Evolutionary conservation across 345 rosid species (phyloP).

Genomic region (Stellera chamaejasme): DNA sequence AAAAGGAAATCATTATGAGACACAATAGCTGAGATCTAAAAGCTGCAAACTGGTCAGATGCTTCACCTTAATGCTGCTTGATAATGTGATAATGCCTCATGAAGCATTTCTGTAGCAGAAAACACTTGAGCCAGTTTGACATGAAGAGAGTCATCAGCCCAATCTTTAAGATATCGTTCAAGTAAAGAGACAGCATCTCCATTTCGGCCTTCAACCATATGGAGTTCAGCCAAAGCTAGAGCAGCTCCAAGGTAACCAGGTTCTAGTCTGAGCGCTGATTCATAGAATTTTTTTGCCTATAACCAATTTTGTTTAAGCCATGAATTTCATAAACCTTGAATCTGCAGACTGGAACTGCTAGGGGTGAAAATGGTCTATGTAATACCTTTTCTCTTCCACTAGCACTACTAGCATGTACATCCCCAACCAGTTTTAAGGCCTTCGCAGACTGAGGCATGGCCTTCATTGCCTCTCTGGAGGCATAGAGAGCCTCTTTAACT

Average conservation of each 20-base stretch:
- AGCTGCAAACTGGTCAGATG: neutral
- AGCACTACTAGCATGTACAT: constrained; percentile 85
- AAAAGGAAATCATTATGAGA: neutral
- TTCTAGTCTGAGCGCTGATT: constrained; percentile 90
- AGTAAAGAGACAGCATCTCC: constrained; percentile 92
- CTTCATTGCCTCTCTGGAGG: constrained; percentile 98
- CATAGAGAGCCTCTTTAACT: constrained; percentile 86
- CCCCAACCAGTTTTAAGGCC: constrained; percentile 93
- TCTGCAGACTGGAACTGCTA: neutral
- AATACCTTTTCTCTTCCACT: constrained; percentile 94
- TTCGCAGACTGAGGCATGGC: constrained; percentile 99
- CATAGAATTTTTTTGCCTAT: constrained; percentile 95
- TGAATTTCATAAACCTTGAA: constrained; percentile 6
- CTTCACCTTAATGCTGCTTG: constrained; percentile 83
- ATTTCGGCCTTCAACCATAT: constrained; percentile 79
- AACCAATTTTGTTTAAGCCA: neutral
- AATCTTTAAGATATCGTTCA: constrained; percentile 91
- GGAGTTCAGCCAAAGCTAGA: constrained; percentile 92
- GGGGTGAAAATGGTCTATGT: no score
- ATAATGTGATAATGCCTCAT: constrained; percentile 80
- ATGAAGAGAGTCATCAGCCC: constrained; percentile 98
- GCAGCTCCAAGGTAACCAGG: constrained; percentile 97
- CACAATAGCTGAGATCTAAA: neutral
- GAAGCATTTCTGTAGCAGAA: constrained; percentile 78
- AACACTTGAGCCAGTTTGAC: constrained; percentile 95